These are phyloP conservation scores for Aspergillus egyptiacus DNA, from an alignment of 495 filamentous ascomycete genomes.

Conservation along the genomic window DNA sequence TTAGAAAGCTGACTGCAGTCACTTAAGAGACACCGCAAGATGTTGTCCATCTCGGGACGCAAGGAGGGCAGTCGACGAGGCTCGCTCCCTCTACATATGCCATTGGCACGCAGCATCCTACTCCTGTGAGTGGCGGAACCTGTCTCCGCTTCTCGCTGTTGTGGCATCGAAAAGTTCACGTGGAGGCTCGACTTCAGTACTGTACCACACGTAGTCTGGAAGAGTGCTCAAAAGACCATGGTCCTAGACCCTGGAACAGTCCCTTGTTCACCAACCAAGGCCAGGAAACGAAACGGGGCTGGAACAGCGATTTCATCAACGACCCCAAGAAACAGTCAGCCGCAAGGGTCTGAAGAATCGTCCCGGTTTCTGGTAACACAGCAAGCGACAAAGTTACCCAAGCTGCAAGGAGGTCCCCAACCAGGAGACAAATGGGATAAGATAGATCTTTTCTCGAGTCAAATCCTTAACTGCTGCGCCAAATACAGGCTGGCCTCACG, in stretches of 20 bases:
- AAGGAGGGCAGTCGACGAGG: no score
- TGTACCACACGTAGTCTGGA: constrained; percentile 55
- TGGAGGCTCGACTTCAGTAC: no score
- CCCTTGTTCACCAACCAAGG: background rate
- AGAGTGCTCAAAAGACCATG: background rate
- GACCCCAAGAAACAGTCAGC: background rate
- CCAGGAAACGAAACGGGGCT: background rate
- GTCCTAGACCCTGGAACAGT: background rate
- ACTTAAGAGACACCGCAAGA: no score
- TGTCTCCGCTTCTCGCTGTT: no score
- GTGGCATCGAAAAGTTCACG: no score
- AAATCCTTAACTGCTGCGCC: constrained; percentile 33
- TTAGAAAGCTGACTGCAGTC: no score
- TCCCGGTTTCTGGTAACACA: constrained; percentile 73
- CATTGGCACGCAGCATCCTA: no score
- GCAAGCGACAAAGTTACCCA: constrained; percentile 43
- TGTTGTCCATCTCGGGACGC: no score
- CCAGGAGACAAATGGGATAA: constrained; percentile 41
- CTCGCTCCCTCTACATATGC: no score
- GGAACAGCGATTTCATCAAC: background rate
- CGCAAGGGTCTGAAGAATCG: constrained; percentile 37
- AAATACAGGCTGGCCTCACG: background rate
- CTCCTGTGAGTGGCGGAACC: no score
- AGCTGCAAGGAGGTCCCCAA: constrained; percentile 31
- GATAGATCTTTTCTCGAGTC: constrained; percentile 39